phyloP scores from a whole-genome alignment of 2,329 filamentous ascomycete species.

The Apiospora koreana region DNA sequence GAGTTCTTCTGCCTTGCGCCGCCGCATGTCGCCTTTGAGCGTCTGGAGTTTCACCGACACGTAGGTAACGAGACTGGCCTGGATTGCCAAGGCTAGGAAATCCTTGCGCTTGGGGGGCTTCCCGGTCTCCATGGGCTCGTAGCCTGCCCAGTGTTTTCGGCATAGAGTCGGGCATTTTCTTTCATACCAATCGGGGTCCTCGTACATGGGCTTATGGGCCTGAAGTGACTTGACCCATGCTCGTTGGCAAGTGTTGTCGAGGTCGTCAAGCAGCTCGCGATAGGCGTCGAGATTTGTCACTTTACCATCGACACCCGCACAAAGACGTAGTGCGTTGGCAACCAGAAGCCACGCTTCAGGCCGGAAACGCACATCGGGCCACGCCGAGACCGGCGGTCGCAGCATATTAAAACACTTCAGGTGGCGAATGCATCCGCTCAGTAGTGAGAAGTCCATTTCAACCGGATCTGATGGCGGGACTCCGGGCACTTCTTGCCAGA shows the following conservation, averaged over 20 bases:
- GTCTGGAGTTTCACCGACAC: constrained; percentile 23
- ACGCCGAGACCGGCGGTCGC: constrained; percentile 28
- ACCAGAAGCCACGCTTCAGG: constrained; percentile 34
- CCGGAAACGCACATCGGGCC: constrained; percentile 32
- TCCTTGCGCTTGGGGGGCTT: constrained; percentile 34
- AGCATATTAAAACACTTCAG: constrained; percentile 28
- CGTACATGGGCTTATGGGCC: constrained; percentile 31
- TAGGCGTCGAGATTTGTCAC: constrained; percentile 25
- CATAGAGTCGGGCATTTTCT: constrained; percentile 27
- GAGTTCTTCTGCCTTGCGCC: constrained; percentile 33
- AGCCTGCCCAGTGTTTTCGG: constrained; percentile 31
- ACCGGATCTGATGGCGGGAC: constrained; percentile 21
- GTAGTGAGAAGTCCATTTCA: constrained; percentile 29
- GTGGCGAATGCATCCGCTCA: constrained; percentile 32
- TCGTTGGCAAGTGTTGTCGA: constrained; percentile 29
- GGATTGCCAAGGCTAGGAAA: constrained; percentile 30
- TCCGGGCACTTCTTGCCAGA: constrained; percentile 29
- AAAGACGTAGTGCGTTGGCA: constrained; percentile 32
- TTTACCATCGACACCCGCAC: constrained; percentile 28
- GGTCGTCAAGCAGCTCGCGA: constrained; percentile 29
- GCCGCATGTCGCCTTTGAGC: constrained; percentile 20
- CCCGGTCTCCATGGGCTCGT: constrained; percentile 34
- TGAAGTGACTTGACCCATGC: constrained; percentile 29
- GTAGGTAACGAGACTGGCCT: constrained; percentile 31
- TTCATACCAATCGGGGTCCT: constrained; percentile 34